Conservation (phyloP, 352 stramenopile species). For the Globisporangium ultimum region DNA sequence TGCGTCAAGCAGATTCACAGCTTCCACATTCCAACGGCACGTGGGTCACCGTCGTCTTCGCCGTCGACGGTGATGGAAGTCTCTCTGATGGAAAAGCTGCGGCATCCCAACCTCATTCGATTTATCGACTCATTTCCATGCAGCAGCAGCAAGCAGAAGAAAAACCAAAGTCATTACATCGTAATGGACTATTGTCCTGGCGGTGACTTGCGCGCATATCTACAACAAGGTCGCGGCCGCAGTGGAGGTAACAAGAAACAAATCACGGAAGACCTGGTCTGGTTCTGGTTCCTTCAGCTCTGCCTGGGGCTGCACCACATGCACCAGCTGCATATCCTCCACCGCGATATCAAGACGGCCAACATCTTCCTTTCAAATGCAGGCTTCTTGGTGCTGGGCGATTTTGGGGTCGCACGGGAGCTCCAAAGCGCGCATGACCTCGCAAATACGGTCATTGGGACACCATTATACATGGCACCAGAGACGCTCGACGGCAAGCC, state of each 20-base stretch:
- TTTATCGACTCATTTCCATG: conserved; percentile 62
- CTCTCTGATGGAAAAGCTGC: conserved; percentile 77
- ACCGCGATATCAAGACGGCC: conserved; percentile 91
- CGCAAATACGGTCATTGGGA: conserved; percentile 83
- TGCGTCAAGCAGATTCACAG: conserved; percentile 87
- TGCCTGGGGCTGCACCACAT: conserved; percentile 87
- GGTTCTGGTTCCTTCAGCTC: conserved; percentile 91
- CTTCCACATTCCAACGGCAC: conserved; percentile 17
- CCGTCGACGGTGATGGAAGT: conserved; percentile 34
- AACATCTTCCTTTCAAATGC: conserved; percentile 78
- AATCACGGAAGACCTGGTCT: conserved; percentile 70
- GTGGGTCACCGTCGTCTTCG: conserved; percentile 14
- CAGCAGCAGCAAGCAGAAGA: conserved; percentile 4
- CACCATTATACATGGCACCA: conserved; percentile 87
- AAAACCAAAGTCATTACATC: conserved; percentile 54
- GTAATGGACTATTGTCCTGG: conserved; percentile 93
- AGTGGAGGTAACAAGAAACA: conserved; percentile 20
- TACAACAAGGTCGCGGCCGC: conserved; percentile 16
- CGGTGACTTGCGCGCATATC: conserved; percentile 41
- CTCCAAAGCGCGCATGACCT: conserved; percentile 22
- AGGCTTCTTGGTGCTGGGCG: conserved; percentile 81
- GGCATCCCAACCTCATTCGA: conserved; percentile 91
- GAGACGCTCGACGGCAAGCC: conserved; percentile 78
- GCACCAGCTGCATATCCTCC: conserved; percentile 72
- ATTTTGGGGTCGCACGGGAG: conserved; percentile 83